Percentiles rank a stretch among this genome's conserved stretches.
These are phyloP conservation scores for Lyophyllum atratum DNA, from an alignment of 768 basidiomycete species.

Conservation along the genomic window DNA sequence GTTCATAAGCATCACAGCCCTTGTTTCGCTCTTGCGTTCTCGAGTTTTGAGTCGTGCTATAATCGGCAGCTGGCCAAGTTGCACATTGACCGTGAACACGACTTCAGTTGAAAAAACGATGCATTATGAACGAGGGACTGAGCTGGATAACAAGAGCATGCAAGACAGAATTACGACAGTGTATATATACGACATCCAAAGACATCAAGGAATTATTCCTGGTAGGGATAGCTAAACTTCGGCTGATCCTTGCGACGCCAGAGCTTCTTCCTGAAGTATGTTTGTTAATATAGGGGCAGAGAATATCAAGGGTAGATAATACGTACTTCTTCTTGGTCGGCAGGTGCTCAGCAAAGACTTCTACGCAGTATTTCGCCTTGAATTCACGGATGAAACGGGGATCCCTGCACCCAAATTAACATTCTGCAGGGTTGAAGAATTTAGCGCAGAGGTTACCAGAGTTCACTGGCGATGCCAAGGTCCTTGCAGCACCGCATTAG, in stretches of 20 bases:
- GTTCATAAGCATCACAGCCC: no score
- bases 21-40: no score
- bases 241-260: slow-evolving; percentile 88
- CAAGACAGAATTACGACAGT: not conserved
- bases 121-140: not conserved
- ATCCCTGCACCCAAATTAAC: slow-evolving; percentile 57
- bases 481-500: slow-evolving; percentile 98
- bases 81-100: not conserved
- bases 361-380: slow-evolving; percentile 80
- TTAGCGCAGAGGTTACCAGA: slow-evolving; percentile 63
- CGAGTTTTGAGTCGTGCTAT: no score
- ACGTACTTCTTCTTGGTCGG: slow-evolving; percentile 90
- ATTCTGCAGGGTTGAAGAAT: not conserved
- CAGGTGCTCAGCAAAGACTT: slow-evolving; percentile 84
- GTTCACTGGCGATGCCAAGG: slow-evolving; percentile 91
- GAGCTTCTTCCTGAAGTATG: slow-evolving; percentile 71
- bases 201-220: slow-evolving; percentile 48
- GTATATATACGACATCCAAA: not conserved
- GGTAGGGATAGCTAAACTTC: slow-evolving; percentile 87
- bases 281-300: slow-evolving; percentile 3
- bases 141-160: not conserved
- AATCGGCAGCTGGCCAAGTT: not conserved
- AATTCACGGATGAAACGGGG: slow-evolving; percentile 94
- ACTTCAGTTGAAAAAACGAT: no score
- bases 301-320: not conserved